Evolutionary conservation across 331 rosid genomes (phyloP), one percentile per base, ranked within the genome.

Genomic region (Malus hybrid): DNA sequence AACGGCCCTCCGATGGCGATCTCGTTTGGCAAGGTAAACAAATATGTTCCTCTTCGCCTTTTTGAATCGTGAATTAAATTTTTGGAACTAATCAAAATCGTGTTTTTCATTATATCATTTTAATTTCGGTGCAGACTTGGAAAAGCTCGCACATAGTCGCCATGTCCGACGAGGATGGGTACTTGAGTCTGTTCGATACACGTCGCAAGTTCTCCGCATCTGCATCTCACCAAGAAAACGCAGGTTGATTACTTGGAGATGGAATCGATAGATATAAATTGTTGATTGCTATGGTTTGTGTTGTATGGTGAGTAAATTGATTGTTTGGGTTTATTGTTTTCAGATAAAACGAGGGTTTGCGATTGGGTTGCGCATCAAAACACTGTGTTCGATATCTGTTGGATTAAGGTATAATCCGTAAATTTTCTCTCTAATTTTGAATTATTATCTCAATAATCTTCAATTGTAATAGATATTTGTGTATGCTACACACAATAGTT

Each of bases 81-180:
- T 30, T 22, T 5, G 0, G 13, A 10, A 42, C 46, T 42, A 10
- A 42, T 42, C 46, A 18, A 22, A 22, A 26, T 24, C 7, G 2
- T 22, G 0, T 11, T 9, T 16, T 2, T 36, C 0, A 1, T 5
- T 4, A 24, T 6, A 52, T 7, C 3, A 2, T 29, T 39, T 24
- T 39, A 6, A 13, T 50, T 15, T 74, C 5, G 9, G 56, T 63
- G 74, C 80, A 95, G 99, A 88, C 89, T 3, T 44, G 74, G 7
- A 79, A 82, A 68, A 84, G 73, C 33, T 88, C 89, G 0, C 90
- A 90, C 75, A 88, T 92, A 1, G 79, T 92, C 7, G 99, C 97
- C 18, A 79, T 92, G 76, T 84, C 99, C 5, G 96, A 94, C 50
- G 99, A 94, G 86, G 99, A 88, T 4, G 99, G 99, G 6, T 85